phyloP scores from a whole-genome alignment of 2,329 filamentous ascomycete species.

The Ophiostoma piceae region DNA sequence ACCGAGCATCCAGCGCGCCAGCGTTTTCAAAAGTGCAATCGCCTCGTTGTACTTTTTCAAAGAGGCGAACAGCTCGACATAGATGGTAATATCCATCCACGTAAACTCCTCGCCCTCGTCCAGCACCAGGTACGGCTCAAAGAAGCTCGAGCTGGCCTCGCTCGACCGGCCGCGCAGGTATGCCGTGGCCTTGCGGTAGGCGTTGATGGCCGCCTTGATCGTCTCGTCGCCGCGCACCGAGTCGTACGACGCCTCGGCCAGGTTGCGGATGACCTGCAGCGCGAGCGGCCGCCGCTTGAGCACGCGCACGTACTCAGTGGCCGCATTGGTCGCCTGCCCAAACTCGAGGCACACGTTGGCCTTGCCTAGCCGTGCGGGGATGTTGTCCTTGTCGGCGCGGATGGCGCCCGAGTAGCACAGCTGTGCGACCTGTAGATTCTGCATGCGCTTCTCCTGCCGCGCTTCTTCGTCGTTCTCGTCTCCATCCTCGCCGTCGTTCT shows the following conservation, averaged over 20 bases:
- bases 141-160: slow-evolving; percentile 22
- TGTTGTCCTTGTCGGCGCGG: slow-evolving; percentile 51
- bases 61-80: slow-evolving; percentile 71
- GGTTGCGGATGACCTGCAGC: slow-evolving; percentile 49
- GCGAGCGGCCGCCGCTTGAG: slow-evolving; percentile 50
- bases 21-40: slow-evolving; percentile 61
- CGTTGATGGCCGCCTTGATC: slow-evolving; percentile 41
- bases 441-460: slow-evolving; percentile 30
- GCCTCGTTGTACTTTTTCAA: slow-evolving; percentile 59
- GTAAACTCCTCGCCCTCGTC: slow-evolving; percentile 40
- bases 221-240: slow-evolving; percentile 42
- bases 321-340: slow-evolving; percentile 49
- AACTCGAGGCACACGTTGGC: slow-evolving; percentile 54
- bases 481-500: slow-evolving; percentile 35
- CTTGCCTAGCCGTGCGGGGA: slow-evolving; percentile 55
- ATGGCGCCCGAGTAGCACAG: slow-evolving; percentile 58
- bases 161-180: slow-evolving; percentile 34
- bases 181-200: slow-evolving; percentile 46
- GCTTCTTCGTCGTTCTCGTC: slow-evolving; percentile 35
- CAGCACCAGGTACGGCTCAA: slow-evolving; percentile 26
- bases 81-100: slow-evolving; percentile 84
- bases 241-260: slow-evolving; percentile 54
- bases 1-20: slow-evolving; percentile 78
- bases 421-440: slow-evolving; percentile 49
- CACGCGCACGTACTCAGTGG: slow-evolving; percentile 52